phyloP scores from a whole-genome alignment of 2,329 filamentous ascomycete genomes.

The Podosphaera leucotricha region DNA sequence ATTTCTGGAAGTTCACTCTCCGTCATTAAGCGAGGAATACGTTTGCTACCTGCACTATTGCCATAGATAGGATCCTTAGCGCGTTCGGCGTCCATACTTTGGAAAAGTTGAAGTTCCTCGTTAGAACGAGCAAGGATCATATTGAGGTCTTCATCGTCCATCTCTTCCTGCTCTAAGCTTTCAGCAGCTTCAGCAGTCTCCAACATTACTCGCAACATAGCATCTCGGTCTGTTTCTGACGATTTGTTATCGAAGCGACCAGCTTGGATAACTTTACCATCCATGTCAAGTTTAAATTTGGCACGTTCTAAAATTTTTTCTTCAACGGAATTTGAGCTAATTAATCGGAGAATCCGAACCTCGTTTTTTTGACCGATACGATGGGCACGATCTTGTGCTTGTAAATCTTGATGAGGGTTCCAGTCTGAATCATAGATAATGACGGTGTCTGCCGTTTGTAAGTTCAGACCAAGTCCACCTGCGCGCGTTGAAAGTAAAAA shows the following conservation, averaged over 20 bases:
- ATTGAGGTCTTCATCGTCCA: constrained; percentile 96
- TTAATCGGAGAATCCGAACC: constrained; percentile 83
- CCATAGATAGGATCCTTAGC: constrained; percentile 46
- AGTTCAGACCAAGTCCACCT: constrained; percentile 86
- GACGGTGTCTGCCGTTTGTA: constrained; percentile 95
- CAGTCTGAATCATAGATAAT: constrained; percentile 99
- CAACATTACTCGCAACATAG: constrained; percentile 79
- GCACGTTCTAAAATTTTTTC: constrained; percentile 96
- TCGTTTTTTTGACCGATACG: constrained; percentile 99
- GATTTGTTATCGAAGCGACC: constrained; percentile 99
- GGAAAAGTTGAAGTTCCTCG: constrained; percentile 54
- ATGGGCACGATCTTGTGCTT: constrained; percentile 98
- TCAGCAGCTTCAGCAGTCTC: constrained; percentile 57
- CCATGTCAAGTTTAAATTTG: constrained; percentile 96
- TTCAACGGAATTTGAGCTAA: constrained; percentile 91
- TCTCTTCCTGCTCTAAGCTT: constrained; percentile 64
- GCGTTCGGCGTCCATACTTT: constrained; percentile 60
- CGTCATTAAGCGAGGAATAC: constrained; percentile 54
- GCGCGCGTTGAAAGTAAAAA: constrained; percentile 97
- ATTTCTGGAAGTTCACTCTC: constrained; percentile 85
- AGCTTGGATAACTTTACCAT: constrained; percentile 96
- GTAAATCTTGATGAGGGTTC: constrained; percentile 98
- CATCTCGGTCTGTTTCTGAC: constrained; percentile 92
- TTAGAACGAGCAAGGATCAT: constrained; percentile 79
- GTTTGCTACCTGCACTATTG: constrained; percentile 33